These are phyloP conservation scores for Solanum tacnaense DNA, from an alignment of 257 asterid genomes.

Conservation along the genomic window DNA sequence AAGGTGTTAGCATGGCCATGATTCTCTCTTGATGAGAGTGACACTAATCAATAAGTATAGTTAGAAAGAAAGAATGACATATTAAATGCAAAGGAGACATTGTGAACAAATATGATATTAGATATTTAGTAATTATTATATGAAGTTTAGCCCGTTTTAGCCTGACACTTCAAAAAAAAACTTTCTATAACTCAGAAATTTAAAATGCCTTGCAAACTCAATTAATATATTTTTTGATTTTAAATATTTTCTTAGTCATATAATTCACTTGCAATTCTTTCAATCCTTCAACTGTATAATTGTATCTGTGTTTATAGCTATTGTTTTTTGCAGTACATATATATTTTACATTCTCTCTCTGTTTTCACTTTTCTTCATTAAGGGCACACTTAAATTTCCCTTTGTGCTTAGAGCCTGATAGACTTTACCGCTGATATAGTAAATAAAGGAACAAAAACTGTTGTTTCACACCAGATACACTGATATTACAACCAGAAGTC, in stretches of 20 bases:
- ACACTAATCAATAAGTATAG: background rate
- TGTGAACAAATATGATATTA: background rate
- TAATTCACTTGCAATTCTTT: background rate
- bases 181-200: background rate
- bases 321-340: background rate
- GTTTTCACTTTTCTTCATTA: background rate
- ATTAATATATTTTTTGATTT: background rate
- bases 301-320: background rate
- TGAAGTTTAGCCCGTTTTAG: background rate
- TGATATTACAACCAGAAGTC: background rate
- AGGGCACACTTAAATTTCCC: background rate
- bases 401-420: background rate
- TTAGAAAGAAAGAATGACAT: background rate
- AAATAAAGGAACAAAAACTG: background rate
- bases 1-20: background rate
- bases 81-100: background rate
- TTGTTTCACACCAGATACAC: background rate
- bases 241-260: background rate
- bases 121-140: background rate
- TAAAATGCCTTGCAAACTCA: background rate
- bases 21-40: background rate
- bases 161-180: background rate
- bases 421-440: background rate
- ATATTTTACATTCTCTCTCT: background rate
- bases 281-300: background rate